A percentile compares a stretch with the other conserved stretches of the same genome.
Evolutionary conservation across 768 basidiomycete species (phyloP).

Genomic region (Lyophyllum atratum): DNA sequence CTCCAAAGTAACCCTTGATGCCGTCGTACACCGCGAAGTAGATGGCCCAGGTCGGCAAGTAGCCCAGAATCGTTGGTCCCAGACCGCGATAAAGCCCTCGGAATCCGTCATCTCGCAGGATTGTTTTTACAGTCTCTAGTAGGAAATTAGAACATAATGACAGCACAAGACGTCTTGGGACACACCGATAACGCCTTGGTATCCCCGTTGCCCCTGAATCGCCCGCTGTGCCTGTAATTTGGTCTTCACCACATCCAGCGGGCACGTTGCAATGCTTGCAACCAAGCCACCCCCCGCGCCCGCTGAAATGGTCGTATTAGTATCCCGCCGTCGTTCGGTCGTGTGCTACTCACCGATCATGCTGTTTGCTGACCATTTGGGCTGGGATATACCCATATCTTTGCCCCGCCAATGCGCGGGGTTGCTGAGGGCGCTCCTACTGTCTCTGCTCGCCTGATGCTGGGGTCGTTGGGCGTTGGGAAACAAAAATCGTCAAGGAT

Average conservation of each 20-base stretch:
- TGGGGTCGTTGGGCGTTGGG: conserved; percentile 7
- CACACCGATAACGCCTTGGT: conserved; percentile 77
- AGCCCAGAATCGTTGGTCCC: conserved; percentile 94
- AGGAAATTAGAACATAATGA: not conserved
- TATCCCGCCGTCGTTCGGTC: conserved; percentile 11
- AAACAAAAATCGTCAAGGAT: not conserved
- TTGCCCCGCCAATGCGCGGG: conserved; percentile 65
- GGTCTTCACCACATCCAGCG: conserved; percentile 97
- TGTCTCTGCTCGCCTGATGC: conserved; percentile 13
- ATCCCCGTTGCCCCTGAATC: conserved; percentile 66
- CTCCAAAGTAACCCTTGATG: conserved; percentile 84
- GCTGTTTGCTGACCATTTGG: conserved; percentile 74
- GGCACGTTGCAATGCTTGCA: conserved; percentile 92
- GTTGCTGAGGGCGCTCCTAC: conserved; percentile 23
- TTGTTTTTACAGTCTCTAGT: conserved; percentile 38
- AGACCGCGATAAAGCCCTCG: conserved; percentile 96
- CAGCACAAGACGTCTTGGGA: conserved; percentile 19
- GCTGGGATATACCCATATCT: conserved; percentile 63
- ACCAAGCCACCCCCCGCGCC: conserved; percentile 95
- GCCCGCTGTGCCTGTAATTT: conserved; percentile 92
- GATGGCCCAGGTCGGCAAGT: conserved; percentile 98
- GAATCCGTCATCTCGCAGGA: conserved; percentile 68
- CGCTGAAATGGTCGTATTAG: conserved; percentile 45
- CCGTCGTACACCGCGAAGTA: conserved; percentile 98
- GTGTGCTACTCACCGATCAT: conserved; percentile 66